Evolutionary conservation across 495 filamentous ascomycete species (phyloP), one percentile per base, ranked within the genome.

Genomic region (Lindgomyces ingoldianus): DNA sequence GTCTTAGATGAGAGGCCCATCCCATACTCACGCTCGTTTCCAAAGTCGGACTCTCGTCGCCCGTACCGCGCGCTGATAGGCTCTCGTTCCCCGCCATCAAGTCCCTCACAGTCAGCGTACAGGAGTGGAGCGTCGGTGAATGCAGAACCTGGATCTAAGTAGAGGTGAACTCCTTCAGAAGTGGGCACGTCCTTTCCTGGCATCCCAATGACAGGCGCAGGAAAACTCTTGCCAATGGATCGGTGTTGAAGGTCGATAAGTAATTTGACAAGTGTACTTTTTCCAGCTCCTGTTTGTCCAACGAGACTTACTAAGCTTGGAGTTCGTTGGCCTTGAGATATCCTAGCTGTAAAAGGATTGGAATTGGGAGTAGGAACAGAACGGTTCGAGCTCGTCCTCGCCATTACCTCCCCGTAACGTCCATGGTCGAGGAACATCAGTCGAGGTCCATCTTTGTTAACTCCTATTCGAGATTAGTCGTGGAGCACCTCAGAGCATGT

Each of bases 111-210:
- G 60, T 86, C 84, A 36, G 83, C 84, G 55, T 80, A 83, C 0
- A 87, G 75, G 2, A 85, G 73, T 1, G 83, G 83, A 4, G 54
- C 46, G n/a, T 70, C 51, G 14, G 73, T 69, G 11, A 70, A 67
- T 33, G 78, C 77, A 0, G 81, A 84, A 18, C 74, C 73, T 0
- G 84, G 84, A 69, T 89, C 85, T 0, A 79, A 72, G 55, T 87
- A 89, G 12, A 88, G 75, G 72, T 89, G 85, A 22, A 88, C 85
- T 67, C 86, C 83, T 11, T 77, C 85, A 4, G 84, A 85, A 4
- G 84, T 87, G 0, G 85, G 81, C n/a, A 79, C 63, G 29, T 77
- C 74, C 25, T 76, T 74, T 9, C 22, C 48, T 50, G 73, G 53
- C 33, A 70, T 68, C 21, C 77, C 77, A 41, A 78, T 74, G 2